These are phyloP conservation scores for Trametes villosa DNA, from an alignment of 768 basidiomycete genomes.

Conservation along the genomic window DNA sequence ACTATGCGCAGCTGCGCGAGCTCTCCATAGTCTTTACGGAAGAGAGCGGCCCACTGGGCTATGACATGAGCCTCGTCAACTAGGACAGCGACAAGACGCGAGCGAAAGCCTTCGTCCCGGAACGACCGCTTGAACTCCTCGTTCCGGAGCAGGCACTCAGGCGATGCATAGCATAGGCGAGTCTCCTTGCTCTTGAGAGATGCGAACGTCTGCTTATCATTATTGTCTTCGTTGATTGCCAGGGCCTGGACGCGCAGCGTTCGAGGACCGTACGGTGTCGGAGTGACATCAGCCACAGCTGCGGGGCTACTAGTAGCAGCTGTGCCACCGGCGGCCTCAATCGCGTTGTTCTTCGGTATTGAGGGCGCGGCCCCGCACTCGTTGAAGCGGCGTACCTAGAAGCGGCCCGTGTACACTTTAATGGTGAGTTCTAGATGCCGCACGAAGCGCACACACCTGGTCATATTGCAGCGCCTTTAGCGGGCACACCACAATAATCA, in stretches of 20 bases:
- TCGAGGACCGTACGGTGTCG: no score
- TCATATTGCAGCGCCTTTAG: neutral
- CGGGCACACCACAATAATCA: neutral
- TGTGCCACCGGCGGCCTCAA: neutral
- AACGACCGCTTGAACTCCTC: neutral
- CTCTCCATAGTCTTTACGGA: neutral
- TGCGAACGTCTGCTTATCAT: neutral
- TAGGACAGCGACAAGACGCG: neutral
- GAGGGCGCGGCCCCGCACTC: no score
- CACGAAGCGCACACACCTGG: neutral
- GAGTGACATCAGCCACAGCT: neutral
- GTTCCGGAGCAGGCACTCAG: neutral
- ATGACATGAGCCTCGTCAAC: neutral
- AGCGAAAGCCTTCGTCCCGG: neutral
- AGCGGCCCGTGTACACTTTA: no score
- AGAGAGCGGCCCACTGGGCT: neutral
- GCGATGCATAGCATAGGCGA: neutral
- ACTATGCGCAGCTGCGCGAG: neutral
- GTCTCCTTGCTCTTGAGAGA: neutral
- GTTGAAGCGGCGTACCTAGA: neutral
- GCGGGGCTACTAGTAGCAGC: neutral
- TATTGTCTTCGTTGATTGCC: neutral
- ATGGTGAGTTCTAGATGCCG: no score
- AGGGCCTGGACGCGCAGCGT: neutral
- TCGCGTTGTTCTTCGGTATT: no score